phyloP scores from a whole-genome alignment of 768 basidiomycete species.

The Infundibulicybe gibba region DNA sequence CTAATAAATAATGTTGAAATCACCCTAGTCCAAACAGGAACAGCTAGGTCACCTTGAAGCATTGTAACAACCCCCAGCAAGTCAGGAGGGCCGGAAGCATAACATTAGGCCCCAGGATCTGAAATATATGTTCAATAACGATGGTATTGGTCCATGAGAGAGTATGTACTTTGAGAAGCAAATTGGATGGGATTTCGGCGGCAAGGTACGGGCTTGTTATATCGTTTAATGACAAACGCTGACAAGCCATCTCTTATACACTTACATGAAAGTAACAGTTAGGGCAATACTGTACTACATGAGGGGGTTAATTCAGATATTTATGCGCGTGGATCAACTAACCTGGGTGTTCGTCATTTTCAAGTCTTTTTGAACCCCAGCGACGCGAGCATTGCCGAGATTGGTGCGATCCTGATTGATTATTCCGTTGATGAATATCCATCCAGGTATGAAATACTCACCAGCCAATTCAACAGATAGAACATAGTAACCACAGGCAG shows the following conservation, averaged over 20 bases:
- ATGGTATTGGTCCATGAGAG: conserved; percentile 12
- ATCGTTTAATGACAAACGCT: neutral
- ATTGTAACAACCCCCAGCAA: conserved; percentile 43
- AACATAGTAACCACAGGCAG: conserved; percentile 10
- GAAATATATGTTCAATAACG: too few relatives aligned
- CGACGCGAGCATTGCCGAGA: conserved; percentile 16
- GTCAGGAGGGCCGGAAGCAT: conserved; percentile 41
- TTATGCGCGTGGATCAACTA: neutral
- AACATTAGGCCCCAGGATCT: conserved; percentile 39
- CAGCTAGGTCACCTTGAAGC: conserved; percentile 28
- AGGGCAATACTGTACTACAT: conserved; percentile 13
- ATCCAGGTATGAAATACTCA: neutral
- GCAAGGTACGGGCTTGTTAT: conserved; percentile 10
- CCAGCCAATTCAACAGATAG: conserved; percentile 11
- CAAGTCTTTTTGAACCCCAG: conserved; percentile 15
- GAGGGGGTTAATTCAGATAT: neutral
- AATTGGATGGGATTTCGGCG: conserved; percentile 38
- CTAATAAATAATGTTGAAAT: conserved; percentile 11
- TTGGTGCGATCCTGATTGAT: conserved; percentile 13
- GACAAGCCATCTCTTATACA: neutral
- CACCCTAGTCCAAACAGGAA: neutral
- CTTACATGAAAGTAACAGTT: conserved; percentile 15
- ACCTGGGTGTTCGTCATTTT: conserved; percentile 14
- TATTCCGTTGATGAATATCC: too few relatives aligned
- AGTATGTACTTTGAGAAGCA: conserved; percentile 26